Percentiles rank a stretch among this genome's conserved stretches.
Evolutionary conservation across 2,329 filamentous ascomycete genomes (phyloP).

Genomic region (Zopfia rhizophila): DNA sequence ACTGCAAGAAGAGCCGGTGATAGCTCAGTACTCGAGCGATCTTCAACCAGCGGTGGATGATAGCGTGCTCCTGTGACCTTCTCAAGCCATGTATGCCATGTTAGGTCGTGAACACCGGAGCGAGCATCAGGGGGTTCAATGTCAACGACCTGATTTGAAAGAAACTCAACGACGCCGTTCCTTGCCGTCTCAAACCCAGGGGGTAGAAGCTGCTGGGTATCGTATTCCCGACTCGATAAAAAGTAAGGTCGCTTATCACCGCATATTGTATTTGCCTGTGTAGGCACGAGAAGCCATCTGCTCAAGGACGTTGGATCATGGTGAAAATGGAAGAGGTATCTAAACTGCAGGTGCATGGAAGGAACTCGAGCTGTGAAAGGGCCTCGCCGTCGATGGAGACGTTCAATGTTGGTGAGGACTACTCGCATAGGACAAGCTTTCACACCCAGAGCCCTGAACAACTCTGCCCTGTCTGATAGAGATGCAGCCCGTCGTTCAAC

Average conservation of each 20-base stretch:
- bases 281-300: constrained; percentile 16
- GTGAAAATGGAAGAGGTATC: constrained; percentile 26
- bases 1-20: constrained; percentile 16
- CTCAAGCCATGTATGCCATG: constrained; percentile 24
- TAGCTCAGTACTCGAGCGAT: not conserved
- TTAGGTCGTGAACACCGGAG: constrained; percentile 3
- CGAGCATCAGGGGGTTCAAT: not conserved
- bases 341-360: constrained; percentile 13
- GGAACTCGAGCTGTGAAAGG: no score
- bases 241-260: constrained; percentile 24
- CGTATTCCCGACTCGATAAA: constrained; percentile 19
- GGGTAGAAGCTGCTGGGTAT: constrained; percentile 26
- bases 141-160: no score
- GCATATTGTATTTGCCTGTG: not conserved
- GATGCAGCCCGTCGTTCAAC: constrained; percentile 18
- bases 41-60: constrained; percentile 11
- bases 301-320: not conserved
- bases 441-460: constrained; percentile 28
- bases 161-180: not conserved
- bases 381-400: no score
- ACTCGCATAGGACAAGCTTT: constrained; percentile 22
- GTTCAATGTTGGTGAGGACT: constrained; percentile 21
- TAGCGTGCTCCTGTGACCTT: constrained; percentile 18
- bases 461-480: constrained; percentile 10
- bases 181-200: not conserved